phyloP scores from a whole-genome alignment of 2,329 filamentous ascomycete genomes.

The Pseudogymnoascus sp. region DNA sequence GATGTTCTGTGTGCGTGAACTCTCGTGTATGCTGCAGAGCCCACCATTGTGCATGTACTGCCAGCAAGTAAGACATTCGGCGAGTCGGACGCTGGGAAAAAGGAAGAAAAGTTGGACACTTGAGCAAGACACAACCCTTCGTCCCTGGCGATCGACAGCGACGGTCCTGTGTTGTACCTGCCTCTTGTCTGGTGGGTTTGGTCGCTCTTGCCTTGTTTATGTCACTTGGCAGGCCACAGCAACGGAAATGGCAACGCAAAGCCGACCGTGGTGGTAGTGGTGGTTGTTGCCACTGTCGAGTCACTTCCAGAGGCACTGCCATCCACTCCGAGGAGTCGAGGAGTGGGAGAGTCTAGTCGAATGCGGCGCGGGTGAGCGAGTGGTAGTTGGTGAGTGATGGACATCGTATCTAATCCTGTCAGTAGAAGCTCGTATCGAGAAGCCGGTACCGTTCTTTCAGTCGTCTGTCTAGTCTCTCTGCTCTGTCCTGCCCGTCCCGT shows the following conservation, averaged over 20 bases:
- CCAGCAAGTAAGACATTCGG: background rate
- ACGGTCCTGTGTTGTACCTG: background rate
- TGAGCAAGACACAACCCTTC: background rate
- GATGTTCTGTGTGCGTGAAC: background rate
- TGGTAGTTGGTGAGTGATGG: background rate
- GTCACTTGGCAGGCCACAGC: background rate
- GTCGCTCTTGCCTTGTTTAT: background rate
- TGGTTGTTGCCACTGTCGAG: background rate
- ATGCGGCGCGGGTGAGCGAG: background rate
- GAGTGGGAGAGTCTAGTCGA: background rate
- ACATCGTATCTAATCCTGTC: background rate
- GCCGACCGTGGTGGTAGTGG: background rate
- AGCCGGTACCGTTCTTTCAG: background rate
- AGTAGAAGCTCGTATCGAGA: background rate
- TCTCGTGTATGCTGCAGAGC: background rate
- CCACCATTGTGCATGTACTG: background rate
- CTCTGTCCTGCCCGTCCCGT: background rate
- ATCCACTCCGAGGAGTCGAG: background rate
- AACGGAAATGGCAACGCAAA: background rate
- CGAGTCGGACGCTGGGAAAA: background rate
- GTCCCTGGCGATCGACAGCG: background rate
- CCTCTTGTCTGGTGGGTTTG: background rate
- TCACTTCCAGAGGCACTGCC: background rate
- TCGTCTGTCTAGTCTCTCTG: background rate
- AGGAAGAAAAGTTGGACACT: background rate